Base-by-base conservation (phyloP, 2,329 filamentous ascomycete species). In the Fonsecaea multimorphosa region DNA sequence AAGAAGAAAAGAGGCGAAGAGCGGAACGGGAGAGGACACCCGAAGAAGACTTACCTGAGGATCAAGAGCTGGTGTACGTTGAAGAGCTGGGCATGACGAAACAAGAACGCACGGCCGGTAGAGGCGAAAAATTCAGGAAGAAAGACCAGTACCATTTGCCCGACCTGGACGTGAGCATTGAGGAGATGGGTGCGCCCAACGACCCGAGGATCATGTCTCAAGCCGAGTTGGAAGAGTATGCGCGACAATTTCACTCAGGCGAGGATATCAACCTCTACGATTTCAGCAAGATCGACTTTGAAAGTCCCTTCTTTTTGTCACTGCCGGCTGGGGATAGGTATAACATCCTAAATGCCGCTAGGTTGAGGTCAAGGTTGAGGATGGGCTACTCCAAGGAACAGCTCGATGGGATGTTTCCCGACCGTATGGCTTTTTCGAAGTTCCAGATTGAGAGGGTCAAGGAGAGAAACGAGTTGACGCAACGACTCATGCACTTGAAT, bases 311-410 rank as follows among this genome's bases (percentile, higher is more conserved):
- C 78, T 99, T 99, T 80, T 87, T 91, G 76, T 97, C 92, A 75
- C 79, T 99, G 64, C 95, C 96, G 0, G 85, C 93, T 0, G 89
- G 90, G 1, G 95, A 99, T 80, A 87, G 94, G 56, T 99, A 99
- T 81, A 98, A 98, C 73, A 99, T 99, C 60, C 80, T 99, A 24
- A 99, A 99, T 75, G 95, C 96, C 1, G 95, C 96, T 1, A 86
- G 95, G 67, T 76, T 99, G 67, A 85, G 95, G 63, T 97, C 92
- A 76, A 86, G 95, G 60, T 82, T 99, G 73, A 87, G 95, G 75
- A 97, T 99, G 94, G 95, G 95, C 0, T 86, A 97, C 73, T 96
- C 92, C 63, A 98, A 98, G 78, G 94, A 99, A 70, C 95, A 99
- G 78, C 80, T 99, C 14, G 93, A 98, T 71, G 87, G 85, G 53